Base-by-base conservation (phyloP, 2,329 filamentous ascomycete species). In the Aspergillus sp. region DNA sequence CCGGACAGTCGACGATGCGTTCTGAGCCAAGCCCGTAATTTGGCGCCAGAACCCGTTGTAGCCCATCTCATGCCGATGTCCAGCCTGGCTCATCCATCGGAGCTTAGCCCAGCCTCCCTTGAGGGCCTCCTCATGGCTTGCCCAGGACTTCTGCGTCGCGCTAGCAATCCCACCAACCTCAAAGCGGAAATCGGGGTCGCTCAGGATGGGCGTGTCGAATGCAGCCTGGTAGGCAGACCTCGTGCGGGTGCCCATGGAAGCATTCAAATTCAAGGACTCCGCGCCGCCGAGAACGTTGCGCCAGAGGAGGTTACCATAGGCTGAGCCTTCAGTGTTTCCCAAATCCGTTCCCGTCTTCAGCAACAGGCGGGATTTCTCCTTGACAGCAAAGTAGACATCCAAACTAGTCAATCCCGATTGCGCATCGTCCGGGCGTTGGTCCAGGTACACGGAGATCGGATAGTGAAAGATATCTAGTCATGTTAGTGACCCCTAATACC, bases 201-300 rank as follows among this genome's bases (percentile, higher is more conserved):
- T 84, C 35, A 83, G 68, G 29, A 98, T 68, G 0, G 91, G 91
- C 0, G 84, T 80, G 39, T 86, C 80, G 40, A 96, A 81, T 36
- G 78, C 79, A 34, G 85, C 85, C 43, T 85, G 88, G 63, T 96
- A 96, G 15, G 89, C 83, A 2, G 86, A 94, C 29, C 86, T 74
- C 16, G 91, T 96, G 27, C 91, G 75, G 5, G 89, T 96, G 36
- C 91, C 91, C 15, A 88, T 67, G 19, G 86, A 88, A 30, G 85
- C 88, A 51, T 94, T 89, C 38, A 93, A 67, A 32, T 84, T 85
- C 41, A 98, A 65, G 35, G 82, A 82, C 66, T 98, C 91, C 15
- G 88, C 91, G 24, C 91, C 91, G 32, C 91, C 91, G 55, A 98
- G 85, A 38, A 98, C 73, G 61, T 98, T 98, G 46, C 91, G 80